Evolutionary conservation across 2,329 filamentous ascomycete genomes (phyloP), one percentile per base, ranked within the genome.

Genomic region (Phoma sp.): DNA sequence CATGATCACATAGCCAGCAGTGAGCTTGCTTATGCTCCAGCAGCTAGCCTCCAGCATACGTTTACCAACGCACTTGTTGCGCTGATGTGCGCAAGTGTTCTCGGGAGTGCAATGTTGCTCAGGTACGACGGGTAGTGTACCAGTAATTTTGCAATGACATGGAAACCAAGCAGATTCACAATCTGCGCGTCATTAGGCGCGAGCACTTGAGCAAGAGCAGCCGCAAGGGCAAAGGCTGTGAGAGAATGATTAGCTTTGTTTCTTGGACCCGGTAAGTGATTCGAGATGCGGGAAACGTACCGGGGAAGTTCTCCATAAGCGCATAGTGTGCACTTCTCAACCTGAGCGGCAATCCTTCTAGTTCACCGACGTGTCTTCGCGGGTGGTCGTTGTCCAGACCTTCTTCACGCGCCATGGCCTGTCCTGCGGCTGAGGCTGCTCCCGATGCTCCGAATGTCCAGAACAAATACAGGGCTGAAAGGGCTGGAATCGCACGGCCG

Each of bases 281-380:
- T 12, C 15, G 6, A 22, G 25, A 40, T 15, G 13, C 31, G 6
- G 2, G 13, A 4, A 21, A 37, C 21, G n/a, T 43, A 64, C 60
- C 63, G 5, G 62, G 64, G n/a, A 67, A 67, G 36, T 65, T 67
- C 37, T 67, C 64, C 61, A 67, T 56, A 3, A 67, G 24, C 29
- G 62, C 62, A 46, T 65, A 64, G 38, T 67, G 64, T 13, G 64
- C 62, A 29, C 64, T 67, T 15, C 61, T 53, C 21, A 67, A 12
- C 12, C 64, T 53, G n/a, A 67, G 45, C 1, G 64, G 64, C 12
- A 67, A n/a, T 0, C 64, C 64, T 0, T 60, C 43, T 5, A 67
- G 39, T 3, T 43, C 17, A 10, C 57, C 39, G 2, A 62, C 22
- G 43, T 67, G 52, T 38, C 62, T 63, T 12, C 64, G 47, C 17